Conservation (phyloP, 345 rosid genomes). For the Citrus mangshanensis region DNA sequence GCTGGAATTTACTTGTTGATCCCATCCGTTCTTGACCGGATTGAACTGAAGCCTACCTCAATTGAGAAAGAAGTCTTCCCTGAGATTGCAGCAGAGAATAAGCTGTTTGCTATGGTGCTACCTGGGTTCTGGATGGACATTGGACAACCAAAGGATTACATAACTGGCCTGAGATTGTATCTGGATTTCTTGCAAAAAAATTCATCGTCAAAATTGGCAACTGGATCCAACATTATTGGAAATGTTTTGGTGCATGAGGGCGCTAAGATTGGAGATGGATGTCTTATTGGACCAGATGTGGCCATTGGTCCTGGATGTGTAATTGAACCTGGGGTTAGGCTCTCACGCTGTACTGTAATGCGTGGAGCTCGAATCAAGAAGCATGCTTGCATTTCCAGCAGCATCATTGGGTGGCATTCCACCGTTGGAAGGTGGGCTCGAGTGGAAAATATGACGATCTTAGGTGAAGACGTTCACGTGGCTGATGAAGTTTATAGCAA, state of each 20-base stretch:
- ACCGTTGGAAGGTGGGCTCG: constrained; percentile 77
- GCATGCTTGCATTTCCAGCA: constrained; percentile 68
- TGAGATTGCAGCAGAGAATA: constrained; percentile 58
- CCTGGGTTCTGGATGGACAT: constrained; percentile 92
- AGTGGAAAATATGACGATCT: constrained; percentile 71
- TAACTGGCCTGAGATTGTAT: constrained; percentile 63
- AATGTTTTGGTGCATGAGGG: constrained; percentile 70
- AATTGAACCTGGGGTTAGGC: constrained; percentile 71
- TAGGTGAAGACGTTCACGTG: constrained; percentile 74
- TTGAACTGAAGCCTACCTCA: constrained; percentile 70
- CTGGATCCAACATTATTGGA: constrained; percentile 52
- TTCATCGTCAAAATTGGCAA: constrained; percentile 40
- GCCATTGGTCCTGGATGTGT: constrained; percentile 77
- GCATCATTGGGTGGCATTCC: constrained; percentile 87
- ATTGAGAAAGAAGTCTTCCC: constrained; percentile 90
- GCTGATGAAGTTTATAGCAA: constrained; percentile 77
- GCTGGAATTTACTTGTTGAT: constrained; percentile 76
- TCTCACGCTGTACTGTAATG: constrained; percentile 72
- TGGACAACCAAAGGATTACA: constrained; percentile 82
- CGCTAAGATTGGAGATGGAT: constrained; percentile 69
- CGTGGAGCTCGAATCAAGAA: constrained; percentile 73
- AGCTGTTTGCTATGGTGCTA: constrained; percentile 72
- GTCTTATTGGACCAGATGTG: constrained; percentile 76
- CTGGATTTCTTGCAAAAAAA: constrained; percentile 57
- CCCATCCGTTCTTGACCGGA: constrained; percentile 67